phyloP scores from a whole-genome alignment of 805 yeast species.

The Hanseniaspora hatyaiensis region DNA sequence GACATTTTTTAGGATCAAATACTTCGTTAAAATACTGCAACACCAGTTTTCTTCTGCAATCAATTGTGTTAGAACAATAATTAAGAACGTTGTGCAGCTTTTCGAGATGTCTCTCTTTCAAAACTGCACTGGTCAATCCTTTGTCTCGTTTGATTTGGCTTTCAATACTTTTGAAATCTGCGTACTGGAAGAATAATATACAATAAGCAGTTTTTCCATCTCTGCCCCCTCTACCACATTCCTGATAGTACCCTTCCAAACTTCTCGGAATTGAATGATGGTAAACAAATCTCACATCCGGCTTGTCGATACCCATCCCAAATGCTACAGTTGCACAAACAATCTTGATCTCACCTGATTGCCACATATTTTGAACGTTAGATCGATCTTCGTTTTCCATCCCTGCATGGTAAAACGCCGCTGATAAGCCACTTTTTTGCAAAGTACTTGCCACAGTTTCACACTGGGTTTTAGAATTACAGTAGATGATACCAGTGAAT shows the following conservation, averaged over 20 bases:
- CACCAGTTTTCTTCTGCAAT: conserved; percentile 82
- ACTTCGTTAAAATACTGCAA: conserved; percentile 80
- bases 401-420: conserved; percentile 89
- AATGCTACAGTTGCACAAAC: conserved; percentile 97
- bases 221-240: conserved; percentile 96
- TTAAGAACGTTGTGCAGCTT: conserved; percentile 74
- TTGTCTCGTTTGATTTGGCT: conserved; percentile 66
- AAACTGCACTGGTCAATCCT: conserved; percentile 43
- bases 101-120: conserved; percentile 64
- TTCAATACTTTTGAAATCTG: conserved; percentile 68
- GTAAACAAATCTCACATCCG: conserved; percentile 84
- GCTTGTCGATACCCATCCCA: conserved; percentile 98
- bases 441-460: conserved; percentile 65
- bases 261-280: conserved; percentile 83
- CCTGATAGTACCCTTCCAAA: conserved; percentile 93
- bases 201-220: conserved; percentile 80
- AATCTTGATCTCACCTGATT: conserved; percentile 52
- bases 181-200: conserved; percentile 65
- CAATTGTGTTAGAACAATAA: conserved; percentile 82
- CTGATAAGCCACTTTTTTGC: conserved; percentile 46
- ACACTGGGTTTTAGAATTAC: conserved; percentile 81
- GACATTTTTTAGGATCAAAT: conserved; percentile 56
- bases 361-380: conserved; percentile 73
- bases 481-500: conserved; percentile 80
- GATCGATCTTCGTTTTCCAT: conserved; percentile 67